These are phyloP conservation scores for bread wheat (Triticum aestivum) DNA, from an alignment of 176 grass and related monocot genomes.

Conservation along the genomic window DNA sequence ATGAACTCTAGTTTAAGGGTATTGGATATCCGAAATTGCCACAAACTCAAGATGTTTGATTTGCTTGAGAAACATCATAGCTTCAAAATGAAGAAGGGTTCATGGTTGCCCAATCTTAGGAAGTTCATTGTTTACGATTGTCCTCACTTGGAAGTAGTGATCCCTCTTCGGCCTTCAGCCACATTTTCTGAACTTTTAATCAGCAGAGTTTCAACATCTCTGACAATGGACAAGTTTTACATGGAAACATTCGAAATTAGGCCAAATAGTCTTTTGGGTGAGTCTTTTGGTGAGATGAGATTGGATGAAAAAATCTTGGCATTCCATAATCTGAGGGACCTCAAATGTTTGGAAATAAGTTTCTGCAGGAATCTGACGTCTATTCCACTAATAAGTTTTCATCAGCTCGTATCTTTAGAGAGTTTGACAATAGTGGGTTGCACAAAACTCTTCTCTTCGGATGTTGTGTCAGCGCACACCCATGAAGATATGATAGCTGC, in stretches of 20 bases:
- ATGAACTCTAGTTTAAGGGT: no score
- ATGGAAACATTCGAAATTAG: background rate
- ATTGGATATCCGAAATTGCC: no score
- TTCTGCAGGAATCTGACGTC: background rate
- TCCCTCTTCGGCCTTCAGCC: background rate
- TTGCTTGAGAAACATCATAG: no score
- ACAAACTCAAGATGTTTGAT: no score
- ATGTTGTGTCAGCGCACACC: background rate
- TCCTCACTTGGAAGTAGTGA: no score
- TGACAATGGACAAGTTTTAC: background rate
- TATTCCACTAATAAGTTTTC: constrained; percentile 9
- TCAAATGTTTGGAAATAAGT: background rate
- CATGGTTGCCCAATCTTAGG: no score
- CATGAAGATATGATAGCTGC: no score
- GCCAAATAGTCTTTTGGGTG: no score
- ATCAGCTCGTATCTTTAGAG: constrained; percentile 25
- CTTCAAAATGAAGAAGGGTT: no score
- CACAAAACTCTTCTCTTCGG: background rate
- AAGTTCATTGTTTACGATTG: no score
- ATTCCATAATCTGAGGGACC: constrained; percentile 13
- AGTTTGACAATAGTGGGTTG: background rate
- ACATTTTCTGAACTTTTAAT: constrained; percentile 8
- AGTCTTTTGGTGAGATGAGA: background rate
- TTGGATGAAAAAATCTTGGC: background rate
- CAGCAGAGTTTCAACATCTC: background rate